Conservation (phyloP, 371 early-diverging fungal genomes). For the Syncephalastrum racemosum region DNA sequence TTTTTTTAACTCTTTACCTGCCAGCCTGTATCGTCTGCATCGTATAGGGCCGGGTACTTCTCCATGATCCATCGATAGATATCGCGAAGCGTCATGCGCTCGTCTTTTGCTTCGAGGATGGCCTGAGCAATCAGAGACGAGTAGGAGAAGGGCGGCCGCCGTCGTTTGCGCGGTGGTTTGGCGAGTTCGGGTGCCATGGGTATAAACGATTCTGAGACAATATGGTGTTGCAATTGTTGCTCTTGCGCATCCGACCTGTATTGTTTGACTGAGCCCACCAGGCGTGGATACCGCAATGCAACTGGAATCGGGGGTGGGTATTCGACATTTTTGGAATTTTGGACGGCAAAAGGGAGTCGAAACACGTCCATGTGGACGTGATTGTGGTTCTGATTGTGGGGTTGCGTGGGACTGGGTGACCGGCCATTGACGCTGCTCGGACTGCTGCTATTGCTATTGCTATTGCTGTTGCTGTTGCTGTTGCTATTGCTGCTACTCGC, state of each 20-base stretch:
- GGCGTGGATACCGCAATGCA: constrained; percentile 37
- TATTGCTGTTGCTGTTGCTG: not conserved
- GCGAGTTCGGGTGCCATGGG: constrained; percentile 41
- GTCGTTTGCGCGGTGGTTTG: constrained; percentile 50
- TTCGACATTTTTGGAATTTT: constrained; percentile 8
- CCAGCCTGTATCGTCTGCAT: constrained; percentile 71
- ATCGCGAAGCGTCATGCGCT: constrained; percentile 65
- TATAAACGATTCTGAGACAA: constrained; percentile 52
- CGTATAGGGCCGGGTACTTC: constrained; percentile 69
- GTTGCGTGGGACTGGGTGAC: too few relatives aligned
- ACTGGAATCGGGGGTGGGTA: constrained; percentile 49
- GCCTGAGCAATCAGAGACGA: constrained; percentile 76
- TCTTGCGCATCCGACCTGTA: constrained; percentile 38
- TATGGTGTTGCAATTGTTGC: constrained; percentile 43
- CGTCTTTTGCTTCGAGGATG: constrained; percentile 53
- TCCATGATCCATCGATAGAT: constrained; percentile 75
- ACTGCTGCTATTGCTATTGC: constrained; percentile 3
- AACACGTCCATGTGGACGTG: constrained; percentile 7
- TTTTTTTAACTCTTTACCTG: constrained; percentile 43
- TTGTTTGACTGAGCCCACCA: constrained; percentile 41
- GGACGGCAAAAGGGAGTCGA: constrained; percentile 6
- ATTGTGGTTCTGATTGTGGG: not conserved
- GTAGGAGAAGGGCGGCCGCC: constrained; percentile 78
- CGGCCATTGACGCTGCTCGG: not conserved
- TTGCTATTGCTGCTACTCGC: constrained; percentile 3